Conservation (phyloP, 192 early-diverging fungal species). For the Rhizophagus sp. region DNA sequence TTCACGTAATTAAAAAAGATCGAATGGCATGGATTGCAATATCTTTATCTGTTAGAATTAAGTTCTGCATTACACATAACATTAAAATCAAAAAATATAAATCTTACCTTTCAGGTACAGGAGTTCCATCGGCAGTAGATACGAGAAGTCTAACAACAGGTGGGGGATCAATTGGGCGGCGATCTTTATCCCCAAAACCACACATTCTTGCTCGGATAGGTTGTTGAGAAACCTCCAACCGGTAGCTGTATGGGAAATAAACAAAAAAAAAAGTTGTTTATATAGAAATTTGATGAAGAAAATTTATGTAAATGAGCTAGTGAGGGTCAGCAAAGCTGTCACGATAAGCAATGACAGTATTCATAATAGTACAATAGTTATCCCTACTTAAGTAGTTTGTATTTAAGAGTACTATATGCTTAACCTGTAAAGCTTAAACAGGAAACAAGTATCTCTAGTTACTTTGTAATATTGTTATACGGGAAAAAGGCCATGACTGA, state of each 20-base stretch:
- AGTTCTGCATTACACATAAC: not conserved
- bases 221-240: constrained; percentile 60
- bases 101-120: constrained; percentile 31
- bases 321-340: not conserved
- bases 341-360: not conserved
- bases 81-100: not conserved
- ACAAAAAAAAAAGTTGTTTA: not conserved
- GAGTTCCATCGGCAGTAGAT: constrained; percentile 27
- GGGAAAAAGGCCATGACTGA: not conserved
- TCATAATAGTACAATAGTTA: not conserved
- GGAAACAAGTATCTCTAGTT: not conserved
- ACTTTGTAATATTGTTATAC: not conserved
- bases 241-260: constrained; percentile 41
- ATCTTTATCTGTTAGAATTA: not conserved
- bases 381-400: not conserved
- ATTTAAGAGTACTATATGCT: not conserved
- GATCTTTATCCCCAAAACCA: constrained; percentile 72
- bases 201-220: constrained; percentile 65
- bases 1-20: not conserved
- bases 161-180: constrained; percentile 60
- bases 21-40: not conserved
- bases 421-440: not conserved
- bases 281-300: not conserved
- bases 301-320: not conserved
- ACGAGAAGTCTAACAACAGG: constrained; percentile 60